These are phyloP conservation scores for Corymbia citriodora DNA, from an alignment of 441 rosid genomes.

Conservation along the genomic window DNA sequence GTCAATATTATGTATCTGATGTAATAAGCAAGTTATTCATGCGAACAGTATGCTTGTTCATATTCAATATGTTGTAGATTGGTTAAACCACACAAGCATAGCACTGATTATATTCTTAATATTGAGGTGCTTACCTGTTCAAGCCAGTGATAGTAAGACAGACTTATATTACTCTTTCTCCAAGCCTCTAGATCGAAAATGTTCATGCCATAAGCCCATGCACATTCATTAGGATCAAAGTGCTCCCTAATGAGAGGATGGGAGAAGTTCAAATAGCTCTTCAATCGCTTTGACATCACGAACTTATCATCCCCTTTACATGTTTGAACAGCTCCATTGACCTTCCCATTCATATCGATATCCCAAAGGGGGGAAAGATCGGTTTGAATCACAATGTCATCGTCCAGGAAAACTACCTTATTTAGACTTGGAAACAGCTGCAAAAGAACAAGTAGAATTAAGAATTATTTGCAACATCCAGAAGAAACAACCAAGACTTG, in stretches of 20 bases:
- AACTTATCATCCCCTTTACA: slow-evolving; percentile 76
- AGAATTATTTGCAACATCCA: not conserved
- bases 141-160: slow-evolving; percentile 84
- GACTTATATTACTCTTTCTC: slow-evolving; percentile 88
- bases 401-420: slow-evolving; percentile 91
- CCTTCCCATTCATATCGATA: slow-evolving; percentile 84
- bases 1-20: not conserved
- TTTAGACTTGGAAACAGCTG: slow-evolving; percentile 89
- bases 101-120: not conserved
- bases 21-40: not conserved
- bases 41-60: not conserved
- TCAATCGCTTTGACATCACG: slow-evolving; percentile 79
- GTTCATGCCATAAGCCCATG: slow-evolving; percentile 99
- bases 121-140: slow-evolving; percentile 50
- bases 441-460: not conserved
- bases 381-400: slow-evolving; percentile 87
- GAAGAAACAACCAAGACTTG: not conserved
- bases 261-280: slow-evolving; percentile 91
- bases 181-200: slow-evolving; percentile 79
- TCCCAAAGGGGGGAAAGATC: slow-evolving; percentile 96
- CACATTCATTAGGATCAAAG: slow-evolving; percentile 80
- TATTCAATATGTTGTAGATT: not conserved
- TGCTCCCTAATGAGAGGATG: slow-evolving; percentile 58
- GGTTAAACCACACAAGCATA: not conserved
- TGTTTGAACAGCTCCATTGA: slow-evolving; percentile 88